These are phyloP conservation scores for Ustilago bromivora DNA, from an alignment of 1,284 basidiomycete species.

Conservation along the genomic window DNA sequence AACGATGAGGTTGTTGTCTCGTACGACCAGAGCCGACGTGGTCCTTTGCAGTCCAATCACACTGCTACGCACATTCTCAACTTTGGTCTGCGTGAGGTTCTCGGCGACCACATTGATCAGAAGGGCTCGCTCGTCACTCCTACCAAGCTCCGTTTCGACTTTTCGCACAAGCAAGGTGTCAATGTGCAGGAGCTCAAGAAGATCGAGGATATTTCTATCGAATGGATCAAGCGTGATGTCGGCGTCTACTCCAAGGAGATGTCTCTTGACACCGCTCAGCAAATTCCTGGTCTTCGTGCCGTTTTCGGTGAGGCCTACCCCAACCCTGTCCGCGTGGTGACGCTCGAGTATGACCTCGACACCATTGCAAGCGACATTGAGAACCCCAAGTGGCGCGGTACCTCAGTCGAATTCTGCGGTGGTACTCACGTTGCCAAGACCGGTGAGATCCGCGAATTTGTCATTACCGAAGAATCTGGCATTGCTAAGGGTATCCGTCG, in stretches of 20 bases:
- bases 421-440: constrained; percentile 96
- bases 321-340: constrained; percentile 94
- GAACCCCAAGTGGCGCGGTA: constrained; percentile 88
- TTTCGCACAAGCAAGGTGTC: constrained; percentile 93
- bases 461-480: constrained; percentile 93
- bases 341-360: constrained; percentile 86
- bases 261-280: constrained; percentile 81
- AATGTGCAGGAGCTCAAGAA: constrained; percentile 79
- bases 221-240: constrained; percentile 91
- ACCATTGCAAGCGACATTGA: constrained; percentile 86
- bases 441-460: constrained; percentile 94
- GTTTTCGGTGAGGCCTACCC: constrained; percentile 99
- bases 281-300: constrained; percentile 91
- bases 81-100: constrained; percentile 87
- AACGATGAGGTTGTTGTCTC: constrained; percentile 79
- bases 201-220: constrained; percentile 85
- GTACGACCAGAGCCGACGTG: constrained; percentile 84
- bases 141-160: constrained; percentile 95
- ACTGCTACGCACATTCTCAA: constrained; percentile 99
- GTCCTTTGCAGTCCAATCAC: constrained; percentile 97
- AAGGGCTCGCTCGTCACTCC: constrained; percentile 97
- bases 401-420: constrained; percentile 96
- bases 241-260: constrained; percentile 90
- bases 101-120: constrained; percentile 97
- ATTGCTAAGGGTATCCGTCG: constrained; percentile 98